These are phyloP conservation scores for Gossypium herbaceum DNA, from an alignment of 345 rosid genomes.

Conservation along the genomic window DNA sequence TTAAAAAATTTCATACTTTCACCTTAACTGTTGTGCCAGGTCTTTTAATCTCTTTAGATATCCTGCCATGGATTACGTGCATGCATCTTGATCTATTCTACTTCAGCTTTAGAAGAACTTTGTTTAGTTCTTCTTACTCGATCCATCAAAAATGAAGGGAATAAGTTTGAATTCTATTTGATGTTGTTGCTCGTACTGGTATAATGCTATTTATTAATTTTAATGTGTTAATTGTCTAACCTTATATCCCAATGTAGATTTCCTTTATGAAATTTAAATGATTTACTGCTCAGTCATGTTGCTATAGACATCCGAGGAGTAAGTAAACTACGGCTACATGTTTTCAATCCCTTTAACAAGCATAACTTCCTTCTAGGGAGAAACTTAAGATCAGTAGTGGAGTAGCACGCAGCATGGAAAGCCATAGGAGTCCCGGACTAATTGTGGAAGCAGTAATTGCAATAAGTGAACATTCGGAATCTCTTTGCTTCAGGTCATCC, in stretches of 20 bases:
- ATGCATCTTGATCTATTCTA: not conserved
- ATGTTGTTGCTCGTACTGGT: not conserved
- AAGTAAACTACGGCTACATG: not conserved
- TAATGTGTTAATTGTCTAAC: not conserved
- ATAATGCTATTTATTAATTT: constrained; percentile 6
- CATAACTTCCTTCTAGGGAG: constrained; percentile 37
- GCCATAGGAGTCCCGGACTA: constrained; percentile 42
- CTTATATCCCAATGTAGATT: not conserved
- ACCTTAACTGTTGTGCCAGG: not conserved
- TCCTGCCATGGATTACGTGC: not conserved
- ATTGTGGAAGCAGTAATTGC: constrained; percentile 63
- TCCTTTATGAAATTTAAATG: not conserved
- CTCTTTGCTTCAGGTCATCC: constrained; percentile 41
- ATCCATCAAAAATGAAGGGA: not conserved
- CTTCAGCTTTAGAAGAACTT: not conserved
- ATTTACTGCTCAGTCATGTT: not conserved
- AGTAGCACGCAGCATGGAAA: constrained; percentile 41
- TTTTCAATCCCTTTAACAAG: constrained; percentile 9
- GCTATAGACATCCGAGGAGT: constrained; percentile 1
- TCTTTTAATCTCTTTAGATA: not conserved
- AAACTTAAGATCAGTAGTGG: constrained; percentile 72
- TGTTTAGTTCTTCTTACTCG: not conserved
- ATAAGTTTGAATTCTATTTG: not conserved
- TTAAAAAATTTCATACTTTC: not conserved
- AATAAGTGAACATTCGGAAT: constrained; percentile 49